A percentile compares a stretch with the other conserved stretches of the same genome.
Evolutionary conservation across 768 basidiomycete species (phyloP).

Genomic region (Pulveroboletus sp.): DNA sequence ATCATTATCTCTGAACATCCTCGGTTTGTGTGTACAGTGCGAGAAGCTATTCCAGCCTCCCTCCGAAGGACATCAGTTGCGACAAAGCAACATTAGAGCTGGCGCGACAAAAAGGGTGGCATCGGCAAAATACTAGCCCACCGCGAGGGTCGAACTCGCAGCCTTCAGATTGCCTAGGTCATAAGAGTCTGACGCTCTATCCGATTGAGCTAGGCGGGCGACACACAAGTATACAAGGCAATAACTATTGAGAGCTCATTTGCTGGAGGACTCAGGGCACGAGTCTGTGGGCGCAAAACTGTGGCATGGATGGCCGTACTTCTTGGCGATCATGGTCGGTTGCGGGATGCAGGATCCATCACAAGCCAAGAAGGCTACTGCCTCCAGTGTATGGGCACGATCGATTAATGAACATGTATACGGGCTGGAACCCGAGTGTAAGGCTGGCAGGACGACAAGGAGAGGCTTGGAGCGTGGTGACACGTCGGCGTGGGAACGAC

Average conservation of each 20-base stretch:
- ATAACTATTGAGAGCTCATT: no score
- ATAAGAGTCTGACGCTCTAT: slow-evolving; percentile 66
- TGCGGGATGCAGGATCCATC: slow-evolving; percentile 9
- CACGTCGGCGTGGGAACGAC: no score
- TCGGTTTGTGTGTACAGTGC: neutral
- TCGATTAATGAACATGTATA: slow-evolving; percentile 17
- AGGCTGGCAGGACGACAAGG: neutral
- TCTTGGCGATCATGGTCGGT: slow-evolving; percentile 5
- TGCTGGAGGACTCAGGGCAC: neutral
- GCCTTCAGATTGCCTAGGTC: slow-evolving; percentile 49
- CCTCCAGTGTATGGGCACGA: slow-evolving; percentile 5
- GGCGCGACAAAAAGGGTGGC: no score
- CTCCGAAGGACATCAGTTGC: neutral
- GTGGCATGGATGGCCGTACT: slow-evolving; percentile 14
- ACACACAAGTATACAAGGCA: neutral
- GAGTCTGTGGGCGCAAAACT: slow-evolving; percentile 22
- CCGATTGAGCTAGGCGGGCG: slow-evolving; percentile 65
- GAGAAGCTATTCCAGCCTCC: neutral
- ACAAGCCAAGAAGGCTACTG: slow-evolving; percentile 16
- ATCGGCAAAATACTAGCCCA: slow-evolving; percentile 40
- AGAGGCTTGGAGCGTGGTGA: no score
- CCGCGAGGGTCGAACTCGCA: slow-evolving; percentile 64
- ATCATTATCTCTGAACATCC: slow-evolving; percentile 16
- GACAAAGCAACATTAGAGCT: no score
- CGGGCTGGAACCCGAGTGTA: slow-evolving; percentile 6